These are phyloP conservation scores for Primulina huaijiensis DNA, from an alignment of 257 asterid species.

Conservation along the genomic window DNA sequence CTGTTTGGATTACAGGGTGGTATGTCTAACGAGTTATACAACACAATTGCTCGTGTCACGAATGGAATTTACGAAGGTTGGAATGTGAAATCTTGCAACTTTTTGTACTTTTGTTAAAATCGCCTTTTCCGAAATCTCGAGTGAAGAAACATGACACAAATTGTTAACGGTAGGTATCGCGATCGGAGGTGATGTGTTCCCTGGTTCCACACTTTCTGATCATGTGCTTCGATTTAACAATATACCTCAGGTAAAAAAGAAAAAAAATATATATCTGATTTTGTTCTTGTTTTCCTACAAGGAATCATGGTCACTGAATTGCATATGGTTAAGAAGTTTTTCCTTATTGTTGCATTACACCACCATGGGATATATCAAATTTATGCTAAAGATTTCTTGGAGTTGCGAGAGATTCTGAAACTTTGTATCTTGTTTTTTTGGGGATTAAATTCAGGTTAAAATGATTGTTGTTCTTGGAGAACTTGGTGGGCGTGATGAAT, in stretches of 20 bases:
- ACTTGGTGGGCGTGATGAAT: conserved; percentile 99
- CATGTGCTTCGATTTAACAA: conserved; percentile 97
- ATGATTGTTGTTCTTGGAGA: conserved; percentile 98
- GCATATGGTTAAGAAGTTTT: neutral
- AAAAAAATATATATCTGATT: neutral
- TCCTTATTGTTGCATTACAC: neutral
- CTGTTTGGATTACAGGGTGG: conserved; percentile 70
- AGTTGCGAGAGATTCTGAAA: neutral
- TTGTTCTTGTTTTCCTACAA: conserved; percentile 6
- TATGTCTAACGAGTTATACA: conserved; percentile 95
- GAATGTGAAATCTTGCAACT: conserved; percentile 19
- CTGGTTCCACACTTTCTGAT: conserved; percentile 99
- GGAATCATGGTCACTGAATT: neutral
- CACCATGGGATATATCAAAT: neutral
- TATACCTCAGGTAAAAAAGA: conserved; percentile 73
- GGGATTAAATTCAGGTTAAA: conserved; percentile 52
- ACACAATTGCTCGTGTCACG: conserved; percentile 91
- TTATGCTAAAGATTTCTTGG: neutral
- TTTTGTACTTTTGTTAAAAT: conserved; percentile 2
- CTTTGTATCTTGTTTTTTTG: neutral
- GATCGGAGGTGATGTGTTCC: conserved; percentile 99
- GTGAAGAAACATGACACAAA: neutral
- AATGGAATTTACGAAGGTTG: conserved; percentile 98
- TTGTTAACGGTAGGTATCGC: conserved; percentile 67
- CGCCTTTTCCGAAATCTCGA: neutral